Evolutionary conservation across 176 grass and related monocot genomes (phyloP).

Genomic region (Phoenix roebelenii): DNA sequence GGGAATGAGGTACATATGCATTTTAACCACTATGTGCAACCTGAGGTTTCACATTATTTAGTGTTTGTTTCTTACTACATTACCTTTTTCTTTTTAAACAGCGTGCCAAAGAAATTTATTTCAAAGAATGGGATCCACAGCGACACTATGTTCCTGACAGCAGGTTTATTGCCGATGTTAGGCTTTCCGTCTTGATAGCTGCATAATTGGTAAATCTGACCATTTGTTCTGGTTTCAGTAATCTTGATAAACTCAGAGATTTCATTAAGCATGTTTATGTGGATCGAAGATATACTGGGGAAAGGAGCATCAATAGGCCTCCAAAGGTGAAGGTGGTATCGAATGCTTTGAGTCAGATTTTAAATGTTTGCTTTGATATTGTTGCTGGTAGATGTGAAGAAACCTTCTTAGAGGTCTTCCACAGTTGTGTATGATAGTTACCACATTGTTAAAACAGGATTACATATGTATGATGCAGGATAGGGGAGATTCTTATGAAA

Average conservation of each 20-base stretch:
- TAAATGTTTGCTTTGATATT: constrained; percentile 5
- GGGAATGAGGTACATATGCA: constrained; percentile 39
- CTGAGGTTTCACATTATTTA: background rate
- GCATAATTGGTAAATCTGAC: constrained; percentile 16
- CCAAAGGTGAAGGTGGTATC: constrained; percentile 39
- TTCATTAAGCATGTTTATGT: constrained; percentile 66
- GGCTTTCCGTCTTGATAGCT: constrained; percentile 6
- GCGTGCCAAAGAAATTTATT: constrained; percentile 51
- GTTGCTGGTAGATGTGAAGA: no score
- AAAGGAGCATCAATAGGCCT: constrained; percentile 28
- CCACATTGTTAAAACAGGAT: no score
- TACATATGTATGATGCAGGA: constrained; percentile 20
- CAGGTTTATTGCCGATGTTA: constrained; percentile 35
- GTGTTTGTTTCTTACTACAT: background rate
- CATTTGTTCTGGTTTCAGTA: constrained; percentile 30
- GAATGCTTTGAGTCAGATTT: constrained; percentile 1
- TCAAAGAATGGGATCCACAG: constrained; percentile 54
- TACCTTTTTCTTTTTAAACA: constrained; percentile 14
- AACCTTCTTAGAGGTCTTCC: no score
- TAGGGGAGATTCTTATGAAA: constrained; percentile 23
- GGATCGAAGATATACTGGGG: constrained; percentile 32
- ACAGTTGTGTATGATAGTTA: no score
- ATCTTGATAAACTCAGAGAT: constrained; percentile 43
- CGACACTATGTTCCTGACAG: constrained; percentile 35
- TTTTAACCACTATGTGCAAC: no score